These are phyloP conservation scores for Euphorbia corollata DNA, from an alignment of 441 rosid genomes.

Conservation along the genomic window DNA sequence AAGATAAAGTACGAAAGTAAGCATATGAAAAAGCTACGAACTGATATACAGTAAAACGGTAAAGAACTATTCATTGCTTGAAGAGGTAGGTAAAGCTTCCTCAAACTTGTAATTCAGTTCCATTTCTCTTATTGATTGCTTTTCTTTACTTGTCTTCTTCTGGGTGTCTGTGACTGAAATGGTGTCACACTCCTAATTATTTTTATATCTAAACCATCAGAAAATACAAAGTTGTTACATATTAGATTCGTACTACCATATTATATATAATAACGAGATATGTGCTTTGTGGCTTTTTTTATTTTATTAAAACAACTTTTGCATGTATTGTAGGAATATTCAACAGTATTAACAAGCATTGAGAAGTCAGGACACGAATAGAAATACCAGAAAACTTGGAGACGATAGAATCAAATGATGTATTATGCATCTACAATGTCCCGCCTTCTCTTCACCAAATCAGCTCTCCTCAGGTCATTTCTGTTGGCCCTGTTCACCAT, in stretches of 20 bases:
- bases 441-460: constrained; percentile 10
- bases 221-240: no score
- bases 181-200: neutral
- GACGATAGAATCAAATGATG: neutral
- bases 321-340: neutral
- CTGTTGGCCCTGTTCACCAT: constrained; percentile 18
- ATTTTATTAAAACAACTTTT: no score
- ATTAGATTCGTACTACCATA: no score
- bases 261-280: no score
- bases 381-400: constrained; percentile 3
- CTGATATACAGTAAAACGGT: neutral
- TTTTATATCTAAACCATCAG: no score
- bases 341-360: neutral
- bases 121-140: neutral
- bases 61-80: constrained; percentile 1
- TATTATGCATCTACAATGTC: constrained; percentile 3
- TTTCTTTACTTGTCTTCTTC: neutral
- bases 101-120: neutral
- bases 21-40: neutral
- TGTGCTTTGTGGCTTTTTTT: no score
- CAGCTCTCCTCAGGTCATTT: constrained; percentile 13
- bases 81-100: neutral
- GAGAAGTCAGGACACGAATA: neutral
- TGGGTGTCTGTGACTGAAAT: no score
- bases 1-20: neutral